These are phyloP conservation scores for Daedalea quercina DNA, from an alignment of 768 basidiomycete genomes.

Conservation along the genomic window DNA sequence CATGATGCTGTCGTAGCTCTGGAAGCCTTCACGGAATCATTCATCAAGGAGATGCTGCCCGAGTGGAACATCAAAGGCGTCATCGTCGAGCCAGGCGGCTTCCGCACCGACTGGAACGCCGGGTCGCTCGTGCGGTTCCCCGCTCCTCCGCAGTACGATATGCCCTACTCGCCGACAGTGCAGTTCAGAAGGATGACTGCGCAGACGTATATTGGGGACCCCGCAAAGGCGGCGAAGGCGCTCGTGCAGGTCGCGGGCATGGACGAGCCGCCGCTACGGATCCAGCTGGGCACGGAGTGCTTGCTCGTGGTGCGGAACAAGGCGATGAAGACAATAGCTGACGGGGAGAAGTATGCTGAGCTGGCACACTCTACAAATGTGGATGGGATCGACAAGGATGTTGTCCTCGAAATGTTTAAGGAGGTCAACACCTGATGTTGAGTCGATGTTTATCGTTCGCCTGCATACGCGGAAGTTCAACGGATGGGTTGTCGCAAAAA, in stretches of 20 bases:
- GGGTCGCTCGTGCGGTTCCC: conserved; percentile 6
- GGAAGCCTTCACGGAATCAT: conserved; percentile 16
- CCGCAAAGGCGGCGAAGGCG: conserved; percentile 11
- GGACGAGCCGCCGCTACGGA: conserved; percentile 7
- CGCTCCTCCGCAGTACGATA: conserved; percentile 3
- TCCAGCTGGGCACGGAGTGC: conserved; percentile 14
- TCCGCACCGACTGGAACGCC: conserved; percentile 15
- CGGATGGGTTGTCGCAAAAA: too few species aligned
- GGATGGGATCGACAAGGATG: not conserved
- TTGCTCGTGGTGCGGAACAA: conserved; percentile 8
- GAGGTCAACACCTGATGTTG: not conserved
- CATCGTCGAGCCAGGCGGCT: conserved; percentile 16
- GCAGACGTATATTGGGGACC: conserved; percentile 9
- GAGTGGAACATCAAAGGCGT: conserved; percentile 16
- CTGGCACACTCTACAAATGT: conserved; percentile 4
- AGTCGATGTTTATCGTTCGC: too few species aligned
- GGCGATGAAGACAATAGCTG: conserved; percentile 8
- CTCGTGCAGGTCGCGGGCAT: conserved; percentile 9
- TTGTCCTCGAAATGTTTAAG: not conserved
- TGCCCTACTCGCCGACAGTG: conserved; percentile 3
- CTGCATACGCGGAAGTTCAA: too few species aligned
- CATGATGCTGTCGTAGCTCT: conserved; percentile 1
- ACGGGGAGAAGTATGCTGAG: conserved; percentile 8
- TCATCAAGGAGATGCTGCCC: conserved; percentile 15
- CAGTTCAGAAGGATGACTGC: conserved; percentile 1